Evolutionary conservation across 2,329 filamentous ascomycete species (phyloP), one percentile per base, ranked within the genome.

Genomic region (Hymenoscyphus fraxineus): DNA sequence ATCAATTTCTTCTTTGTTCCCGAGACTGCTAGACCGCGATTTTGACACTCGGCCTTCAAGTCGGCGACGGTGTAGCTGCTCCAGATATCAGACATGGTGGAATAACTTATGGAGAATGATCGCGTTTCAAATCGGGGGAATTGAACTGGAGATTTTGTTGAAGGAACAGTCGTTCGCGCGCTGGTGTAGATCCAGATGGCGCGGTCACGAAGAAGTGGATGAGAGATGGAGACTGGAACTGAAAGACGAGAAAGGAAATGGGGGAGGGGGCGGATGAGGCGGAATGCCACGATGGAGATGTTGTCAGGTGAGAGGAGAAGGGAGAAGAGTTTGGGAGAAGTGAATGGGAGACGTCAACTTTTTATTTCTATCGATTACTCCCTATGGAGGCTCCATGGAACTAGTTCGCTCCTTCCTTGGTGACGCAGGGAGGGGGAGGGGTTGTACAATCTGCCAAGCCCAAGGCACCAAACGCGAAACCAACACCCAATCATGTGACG

Each of bases 1-100:
- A 65, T 44, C 4, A 65, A 35, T 31, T 6, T 38, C 10, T 60
- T 41, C 44, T 65, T 65, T 19, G 57, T 62, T 39, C 63, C 63
- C 39, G 55, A 56, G n/a, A 62, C 32, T 10, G 44, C 40, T 10
- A 59, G 55, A 39, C 63, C 63, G 40, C 63, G 60, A n/a, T n/a
- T 27, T 3, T 15, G 22, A 12, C 59, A 40, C n/a, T 65, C 63
- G 15, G 35, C 59, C 39, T 65, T 65, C 27, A 65, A 41, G 12
- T 65, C n/a, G 1, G 63, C 38, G 32, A 65, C 27, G 5, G 40
- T 62, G 22, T 58, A 22, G 22, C 47, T 22, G 47, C 19, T 22
- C 47, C 47, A 51, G 10, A 3, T 51, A 22, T 27, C 47, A 51
- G 47, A 51, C 47, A 51, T 51, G 47, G 3, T 27, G 47, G 47